Percentiles rank a stretch among this genome's conserved stretches.
Conservation (phyloP, 2,329 filamentous ascomycete species). For the Waltergamsia citrina region DNA sequence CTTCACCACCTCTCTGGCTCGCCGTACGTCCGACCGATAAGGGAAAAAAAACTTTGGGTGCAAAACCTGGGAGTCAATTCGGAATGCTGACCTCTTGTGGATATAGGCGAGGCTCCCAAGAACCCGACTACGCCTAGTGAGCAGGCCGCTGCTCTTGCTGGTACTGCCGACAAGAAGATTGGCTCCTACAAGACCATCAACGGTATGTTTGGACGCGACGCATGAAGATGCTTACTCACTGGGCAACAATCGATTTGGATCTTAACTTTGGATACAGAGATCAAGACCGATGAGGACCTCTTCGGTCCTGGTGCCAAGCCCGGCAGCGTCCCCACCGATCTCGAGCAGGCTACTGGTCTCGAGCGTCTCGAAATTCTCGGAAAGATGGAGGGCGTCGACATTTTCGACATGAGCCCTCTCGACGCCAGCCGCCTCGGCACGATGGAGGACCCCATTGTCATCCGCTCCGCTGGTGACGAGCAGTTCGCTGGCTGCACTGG, state of each 20-base stretch:
- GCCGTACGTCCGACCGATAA: slow-evolving; percentile 37
- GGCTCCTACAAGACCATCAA: slow-evolving; percentile 33
- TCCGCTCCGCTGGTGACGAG: slow-evolving; percentile 89
- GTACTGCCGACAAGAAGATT: slow-evolving; percentile 33
- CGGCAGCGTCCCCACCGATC: slow-evolving; percentile 83
- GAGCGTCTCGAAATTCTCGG: slow-evolving; percentile 98
- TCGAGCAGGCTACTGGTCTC: slow-evolving; percentile 93
- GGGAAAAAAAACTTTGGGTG: slow-evolving; percentile 1
- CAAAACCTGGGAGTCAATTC: background rate
- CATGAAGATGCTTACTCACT: background rate
- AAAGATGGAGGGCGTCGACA: slow-evolving; percentile 97
- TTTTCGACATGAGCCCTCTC: slow-evolving; percentile 97
- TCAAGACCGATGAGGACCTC: slow-evolving; percentile 76
- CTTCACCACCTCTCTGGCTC: slow-evolving; percentile 50
- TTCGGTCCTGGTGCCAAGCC: slow-evolving; percentile 70
- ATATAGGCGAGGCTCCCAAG: slow-evolving; percentile 26
- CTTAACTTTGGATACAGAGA: slow-evolving; percentile 47
- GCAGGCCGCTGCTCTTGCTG: slow-evolving; percentile 24
- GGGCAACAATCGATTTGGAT: background rate
- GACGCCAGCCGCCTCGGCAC: slow-evolving; percentile 90
- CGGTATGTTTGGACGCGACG: slow-evolving; percentile 29
- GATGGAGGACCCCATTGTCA: slow-evolving; percentile 77
- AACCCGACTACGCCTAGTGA: slow-evolving; percentile 20
- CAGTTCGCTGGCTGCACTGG: slow-evolving; percentile 97
- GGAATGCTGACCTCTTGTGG: too few species aligned